A percentile compares a stretch with the other conserved stretches of the same genome.
Evolutionary conservation across 2,329 filamentous ascomycete genomes (phyloP).

Genomic region (Xylariaceae sp.): DNA sequence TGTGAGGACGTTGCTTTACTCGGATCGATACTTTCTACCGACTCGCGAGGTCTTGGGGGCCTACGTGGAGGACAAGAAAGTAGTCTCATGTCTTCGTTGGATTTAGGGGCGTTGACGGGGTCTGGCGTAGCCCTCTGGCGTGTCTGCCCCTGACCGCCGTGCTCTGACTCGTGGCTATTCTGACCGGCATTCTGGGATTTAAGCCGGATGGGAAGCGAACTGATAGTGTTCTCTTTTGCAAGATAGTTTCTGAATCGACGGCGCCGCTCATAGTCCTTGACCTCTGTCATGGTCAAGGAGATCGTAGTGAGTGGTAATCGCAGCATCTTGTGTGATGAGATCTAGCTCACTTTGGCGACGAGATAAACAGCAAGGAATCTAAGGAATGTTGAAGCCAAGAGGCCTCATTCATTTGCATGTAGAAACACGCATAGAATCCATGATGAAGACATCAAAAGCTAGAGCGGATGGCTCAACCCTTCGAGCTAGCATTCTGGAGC

Average conservation of each 20-base stretch:
- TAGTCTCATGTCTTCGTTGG: slow-evolving; percentile 16
- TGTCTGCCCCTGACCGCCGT: slow-evolving; percentile 10
- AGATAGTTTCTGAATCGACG: slow-evolving; percentile 33
- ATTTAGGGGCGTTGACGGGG: slow-evolving; percentile 5
- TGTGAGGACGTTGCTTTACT: slow-evolving; percentile 19
- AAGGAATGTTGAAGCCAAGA: not conserved
- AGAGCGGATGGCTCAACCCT: not conserved
- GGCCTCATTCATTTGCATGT: not conserved
- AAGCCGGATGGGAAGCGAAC: slow-evolving; percentile 19
- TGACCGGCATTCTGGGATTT: slow-evolving; percentile 8
- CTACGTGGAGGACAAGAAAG: slow-evolving; percentile 17
- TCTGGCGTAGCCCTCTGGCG: slow-evolving; percentile 10
- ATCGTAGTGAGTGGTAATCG: slow-evolving; percentile 38
- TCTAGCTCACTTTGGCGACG: not conserved
- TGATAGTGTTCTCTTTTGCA: slow-evolving; percentile 24
- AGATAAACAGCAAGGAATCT: not conserved
- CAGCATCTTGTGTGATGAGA: slow-evolving; percentile 33
- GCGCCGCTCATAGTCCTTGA: slow-evolving; percentile 36
- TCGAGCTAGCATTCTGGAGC: not conserved
- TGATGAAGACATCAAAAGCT: not conserved
- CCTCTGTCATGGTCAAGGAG: slow-evolving; percentile 38
- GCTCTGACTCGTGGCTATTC: slow-evolving; percentile 14
- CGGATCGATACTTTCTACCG: slow-evolving; percentile 15
- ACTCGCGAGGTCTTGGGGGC: slow-evolving; percentile 15
- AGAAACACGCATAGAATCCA: not conserved